phyloP scores from a whole-genome alignment of 176 grass and related monocot species.

The Zea luxurians region DNA sequence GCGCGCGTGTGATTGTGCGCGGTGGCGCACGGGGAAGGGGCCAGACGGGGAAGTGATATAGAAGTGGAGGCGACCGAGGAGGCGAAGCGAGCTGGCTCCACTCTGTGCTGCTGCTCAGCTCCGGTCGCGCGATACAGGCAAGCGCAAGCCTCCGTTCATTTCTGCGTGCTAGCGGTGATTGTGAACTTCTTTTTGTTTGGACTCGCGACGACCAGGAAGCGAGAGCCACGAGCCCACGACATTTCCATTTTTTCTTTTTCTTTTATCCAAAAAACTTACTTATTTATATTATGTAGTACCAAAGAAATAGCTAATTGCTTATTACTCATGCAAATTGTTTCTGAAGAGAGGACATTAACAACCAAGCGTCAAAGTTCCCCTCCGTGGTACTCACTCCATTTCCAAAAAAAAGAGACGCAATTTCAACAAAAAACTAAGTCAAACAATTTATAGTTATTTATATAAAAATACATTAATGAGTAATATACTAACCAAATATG shows the following conservation, averaged over 20 bases:
- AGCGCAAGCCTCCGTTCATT: neutral
- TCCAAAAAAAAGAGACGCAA: too few species aligned
- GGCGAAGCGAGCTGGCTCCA: conserved; percentile 27
- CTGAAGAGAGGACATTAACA: too few species aligned
- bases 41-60: conserved; percentile 22
- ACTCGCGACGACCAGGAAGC: conserved; percentile 21
- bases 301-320: neutral
- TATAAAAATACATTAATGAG: too few species aligned
- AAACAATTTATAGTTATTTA: too few species aligned
- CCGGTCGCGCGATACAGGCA: conserved; percentile 9
- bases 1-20: conserved; percentile 38
- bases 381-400: too few species aligned
- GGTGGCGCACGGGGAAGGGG: conserved; percentile 38
- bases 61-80: neutral
- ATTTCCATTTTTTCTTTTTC: neutral
- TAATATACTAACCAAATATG: too few species aligned
- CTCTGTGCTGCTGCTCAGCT: conserved; percentile 8
- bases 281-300: neutral
- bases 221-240: neutral
- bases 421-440: too few species aligned
- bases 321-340: neutral
- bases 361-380: too few species aligned
- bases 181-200: conserved; percentile 20
- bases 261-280: neutral
- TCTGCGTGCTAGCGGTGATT: neutral